Percentiles rank a stretch among this genome's conserved stretches.
These are phyloP conservation scores for Gentiana dahurica DNA, from an alignment of 257 asterid genomes.

Conservation along the genomic window DNA sequence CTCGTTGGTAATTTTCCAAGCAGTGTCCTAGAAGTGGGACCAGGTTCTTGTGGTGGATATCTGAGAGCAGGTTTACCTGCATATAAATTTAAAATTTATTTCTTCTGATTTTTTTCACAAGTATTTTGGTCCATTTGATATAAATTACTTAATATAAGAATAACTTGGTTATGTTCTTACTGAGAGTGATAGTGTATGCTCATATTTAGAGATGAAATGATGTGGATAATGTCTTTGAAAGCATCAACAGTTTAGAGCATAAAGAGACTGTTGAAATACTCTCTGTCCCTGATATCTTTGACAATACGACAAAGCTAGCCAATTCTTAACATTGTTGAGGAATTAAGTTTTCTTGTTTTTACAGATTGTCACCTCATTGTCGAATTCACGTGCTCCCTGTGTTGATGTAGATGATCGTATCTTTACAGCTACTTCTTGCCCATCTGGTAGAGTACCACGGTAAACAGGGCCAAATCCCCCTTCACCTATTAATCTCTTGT, in stretches of 20 bases:
- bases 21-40: constrained; percentile 77
- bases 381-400: constrained; percentile 82
- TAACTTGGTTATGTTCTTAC: too few relatives aligned
- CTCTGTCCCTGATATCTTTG: not conserved
- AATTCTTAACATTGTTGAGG: not conserved
- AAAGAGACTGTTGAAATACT: too few relatives aligned
- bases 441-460: constrained; percentile 65
- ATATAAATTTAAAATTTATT: too few relatives aligned
- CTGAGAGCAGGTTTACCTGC: constrained; percentile 75
- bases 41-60: constrained; percentile 63
- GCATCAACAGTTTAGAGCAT: too few relatives aligned
- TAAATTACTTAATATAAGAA: not conserved
- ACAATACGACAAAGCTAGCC: too few relatives aligned
- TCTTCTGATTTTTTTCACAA: too few relatives aligned
- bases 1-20: constrained; percentile 79
- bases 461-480: constrained; percentile 88
- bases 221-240: too few relatives aligned
- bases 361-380: constrained; percentile 47
- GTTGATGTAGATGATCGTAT: constrained; percentile 85
- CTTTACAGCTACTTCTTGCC: constrained; percentile 90
- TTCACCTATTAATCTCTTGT: constrained; percentile 79
- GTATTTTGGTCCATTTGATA: too few relatives aligned
- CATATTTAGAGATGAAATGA: too few relatives aligned
- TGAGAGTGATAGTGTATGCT: too few relatives aligned
- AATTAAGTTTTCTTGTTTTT: not conserved